Evolutionary conservation across 164 flowering plant species (phyloP).

Genomic region (Litsea cubeba): DNA sequence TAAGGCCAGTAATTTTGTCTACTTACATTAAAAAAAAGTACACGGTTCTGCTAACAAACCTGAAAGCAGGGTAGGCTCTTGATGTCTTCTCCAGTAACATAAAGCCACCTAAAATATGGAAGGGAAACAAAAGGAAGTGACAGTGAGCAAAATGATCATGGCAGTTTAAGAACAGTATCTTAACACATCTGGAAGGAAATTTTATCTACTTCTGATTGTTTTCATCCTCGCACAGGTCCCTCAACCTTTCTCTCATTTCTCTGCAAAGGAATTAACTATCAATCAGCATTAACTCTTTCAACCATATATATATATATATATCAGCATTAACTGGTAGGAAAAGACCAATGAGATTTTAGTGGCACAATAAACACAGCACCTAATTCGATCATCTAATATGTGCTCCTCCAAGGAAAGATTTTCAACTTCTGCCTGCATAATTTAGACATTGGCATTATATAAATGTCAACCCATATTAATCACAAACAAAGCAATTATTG

Average conservation of each 20-base stretch:
- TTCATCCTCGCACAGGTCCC: constrained; percentile 85
- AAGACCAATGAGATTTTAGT: not conserved
- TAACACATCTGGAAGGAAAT: not conserved
- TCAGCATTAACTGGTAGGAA: constrained; percentile 16
- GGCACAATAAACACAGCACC: constrained; percentile 25
- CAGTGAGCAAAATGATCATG: not conserved
- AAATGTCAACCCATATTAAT: not conserved
- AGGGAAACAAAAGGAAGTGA: not conserved
- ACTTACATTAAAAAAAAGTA: not conserved
- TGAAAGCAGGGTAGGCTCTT: constrained; percentile 63
- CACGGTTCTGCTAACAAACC: constrained; percentile 24
- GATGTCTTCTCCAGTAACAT: constrained; percentile 75
- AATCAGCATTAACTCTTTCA: too few species aligned
- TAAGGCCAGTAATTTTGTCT: not conserved
- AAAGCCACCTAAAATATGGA: constrained; percentile 51
- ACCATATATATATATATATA: too few species aligned
- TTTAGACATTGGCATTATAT: not conserved
- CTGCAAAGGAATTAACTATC: constrained; percentile 33
- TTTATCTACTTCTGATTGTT: constrained; percentile 60
- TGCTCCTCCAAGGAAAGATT: constrained; percentile 71
- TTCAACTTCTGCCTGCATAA: constrained; percentile 73
- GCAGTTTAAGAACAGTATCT: not conserved
- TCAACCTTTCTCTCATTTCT: constrained; percentile 83
- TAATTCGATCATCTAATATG: constrained; percentile 63
- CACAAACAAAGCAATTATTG: not conserved